Base-by-base conservation (phyloP, 2,329 filamentous ascomycete species). In the Alternaria panax region DNA sequence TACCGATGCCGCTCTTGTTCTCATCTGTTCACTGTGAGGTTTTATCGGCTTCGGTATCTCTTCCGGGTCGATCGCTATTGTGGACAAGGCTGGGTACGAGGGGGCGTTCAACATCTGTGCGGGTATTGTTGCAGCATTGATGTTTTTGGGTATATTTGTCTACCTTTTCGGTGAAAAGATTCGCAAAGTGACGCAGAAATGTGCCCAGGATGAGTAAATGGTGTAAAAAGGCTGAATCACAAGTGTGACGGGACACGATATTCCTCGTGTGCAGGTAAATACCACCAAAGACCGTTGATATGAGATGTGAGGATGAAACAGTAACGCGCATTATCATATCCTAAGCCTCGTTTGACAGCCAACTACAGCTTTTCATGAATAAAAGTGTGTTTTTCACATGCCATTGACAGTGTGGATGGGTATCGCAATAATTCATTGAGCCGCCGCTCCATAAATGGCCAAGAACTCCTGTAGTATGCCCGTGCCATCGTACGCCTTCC, bases 391-490 rank as follows among this genome's bases (percentile, higher is more conserved):
- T 27, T 41, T 51, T 22, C 30, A 46, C 42, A 30, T 41, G 41
- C 36, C 46, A 18, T 18, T 54, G 45, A 36, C 42, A 47, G 20
- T 27, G 34, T 25, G 41, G 60, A 66, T 72, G 72, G 72, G 71
- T 75, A 76, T 76, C 72, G 67, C 65, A 70, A 65, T 68, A 64
- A 62, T 54, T 62, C 64, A 62, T 63, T 62, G 51, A 57, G 59
- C 50, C 46, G 57, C 58, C 55, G 46, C 48, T 47, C 53, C 56
- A 38, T 63, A 68, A 41, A 69, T 67, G 62, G 57, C 65, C 63
- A 64, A 67, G 64, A 73, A 76, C 70, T 70, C 73, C 72, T 50
- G 62, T 59, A 64, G 54, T 57, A 70, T 75, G 67, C 69, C 60
- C 57, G 52, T 56, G 57, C 47, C 59, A 32, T 43, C 20, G 57